Evolutionary conservation across 139 green algal species (phyloP).

Genomic region (Pseudopediastrum boryanum): DNA sequence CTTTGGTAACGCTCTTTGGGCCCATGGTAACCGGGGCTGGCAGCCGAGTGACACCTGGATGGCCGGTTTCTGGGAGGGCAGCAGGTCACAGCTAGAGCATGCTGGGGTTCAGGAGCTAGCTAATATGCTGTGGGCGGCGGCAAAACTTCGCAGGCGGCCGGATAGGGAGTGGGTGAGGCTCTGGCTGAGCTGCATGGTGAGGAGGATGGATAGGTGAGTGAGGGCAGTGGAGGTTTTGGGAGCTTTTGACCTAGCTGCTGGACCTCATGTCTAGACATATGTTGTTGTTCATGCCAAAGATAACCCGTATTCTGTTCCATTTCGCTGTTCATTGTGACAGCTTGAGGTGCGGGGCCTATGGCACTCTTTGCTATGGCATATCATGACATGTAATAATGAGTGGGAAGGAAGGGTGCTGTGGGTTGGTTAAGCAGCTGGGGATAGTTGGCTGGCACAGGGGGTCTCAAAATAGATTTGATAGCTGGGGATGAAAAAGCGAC

Average conservation of each 20-base stretch:
- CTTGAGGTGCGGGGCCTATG: not conserved
- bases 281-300: not conserved
- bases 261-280: not conserved
- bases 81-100: not conserved
- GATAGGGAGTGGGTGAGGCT: not conserved
- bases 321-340: not conserved
- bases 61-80: not conserved
- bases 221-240: not conserved
- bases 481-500: too few relatives aligned
- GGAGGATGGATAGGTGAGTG: conserved; percentile 21
- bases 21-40: conserved; percentile 2
- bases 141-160: conserved; percentile 15
- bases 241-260: not conserved
- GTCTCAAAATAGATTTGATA: too few relatives aligned
- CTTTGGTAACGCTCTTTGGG: conserved; percentile 19
- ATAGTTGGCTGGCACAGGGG: too few relatives aligned
- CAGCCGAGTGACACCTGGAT: conserved; percentile 1
- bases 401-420: too few relatives aligned
- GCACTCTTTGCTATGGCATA: not conserved
- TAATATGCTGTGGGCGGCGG: not conserved
- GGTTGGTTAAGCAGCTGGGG: too few relatives aligned
- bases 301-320: not conserved
- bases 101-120: conserved; percentile 15
- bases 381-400: not conserved
- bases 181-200: conserved; percentile 17